A percentile compares a stretch with the other conserved stretches of the same genome.
These are phyloP conservation scores for Taphrina sp. DNA, from an alignment of 1,139 yeast genomes.

Conservation along the genomic window DNA sequence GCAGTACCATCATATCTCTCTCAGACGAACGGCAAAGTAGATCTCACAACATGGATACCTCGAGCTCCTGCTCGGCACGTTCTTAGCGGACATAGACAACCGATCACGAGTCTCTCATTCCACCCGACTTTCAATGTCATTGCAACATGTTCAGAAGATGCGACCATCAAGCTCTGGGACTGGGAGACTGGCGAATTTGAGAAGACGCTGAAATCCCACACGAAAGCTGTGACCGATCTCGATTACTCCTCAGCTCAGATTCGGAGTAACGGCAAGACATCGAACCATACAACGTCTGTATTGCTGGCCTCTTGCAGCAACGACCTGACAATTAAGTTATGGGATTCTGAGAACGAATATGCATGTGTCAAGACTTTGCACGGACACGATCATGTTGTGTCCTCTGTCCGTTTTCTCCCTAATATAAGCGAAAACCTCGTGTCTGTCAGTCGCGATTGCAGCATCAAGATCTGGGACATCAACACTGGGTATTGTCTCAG, in stretches of 20 bases:
- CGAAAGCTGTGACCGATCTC: conserved; percentile 65
- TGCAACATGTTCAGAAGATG: conserved; percentile 71
- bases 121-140: conserved; percentile 72
- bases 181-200: conserved; percentile 68
- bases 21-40: conserved; percentile 38
- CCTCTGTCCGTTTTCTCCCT: conserved; percentile 59
- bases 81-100: conserved; percentile 58
- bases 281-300: conserved; percentile 21
- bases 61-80: conserved; percentile 48
- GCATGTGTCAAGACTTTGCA: conserved; percentile 62
- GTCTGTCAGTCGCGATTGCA: conserved; percentile 74
- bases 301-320: conserved; percentile 62
- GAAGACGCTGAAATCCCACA: conserved; percentile 69
- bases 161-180: conserved; percentile 74
- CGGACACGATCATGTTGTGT: conserved; percentile 91
- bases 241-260: conserved; percentile 46
- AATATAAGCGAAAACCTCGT: conserved; percentile 51
- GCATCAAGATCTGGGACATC: conserved; percentile 76
- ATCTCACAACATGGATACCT: conserved; percentile 65
- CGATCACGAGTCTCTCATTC: conserved; percentile 62
- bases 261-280: conserved; percentile 35
- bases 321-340: conserved; percentile 68
- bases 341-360: conserved; percentile 58
- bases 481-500: conserved; percentile 64
- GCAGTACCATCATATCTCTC: conserved; percentile 31